These are phyloP conservation scores for Syncephalastrum racemosum DNA, from an alignment of 371 early-diverging fungal genomes.

Conservation along the genomic window DNA sequence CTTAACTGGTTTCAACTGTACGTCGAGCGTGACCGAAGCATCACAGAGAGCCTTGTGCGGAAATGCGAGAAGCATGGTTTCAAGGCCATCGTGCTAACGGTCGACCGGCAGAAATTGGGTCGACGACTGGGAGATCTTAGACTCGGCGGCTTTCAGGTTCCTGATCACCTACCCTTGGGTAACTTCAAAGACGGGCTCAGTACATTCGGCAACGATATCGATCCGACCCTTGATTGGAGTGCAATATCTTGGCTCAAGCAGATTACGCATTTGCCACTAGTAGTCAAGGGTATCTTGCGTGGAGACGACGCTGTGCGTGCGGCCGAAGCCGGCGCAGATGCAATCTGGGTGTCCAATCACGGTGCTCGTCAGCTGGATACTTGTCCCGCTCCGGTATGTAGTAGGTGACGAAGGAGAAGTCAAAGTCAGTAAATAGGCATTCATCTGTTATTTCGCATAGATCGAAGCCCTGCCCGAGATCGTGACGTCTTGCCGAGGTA, in stretches of 20 bases:
- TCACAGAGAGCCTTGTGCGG: constrained; percentile 36
- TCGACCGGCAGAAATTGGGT: constrained; percentile 74
- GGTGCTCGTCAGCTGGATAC: constrained; percentile 80
- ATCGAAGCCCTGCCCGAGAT: constrained; percentile 66
- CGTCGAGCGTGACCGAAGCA: constrained; percentile 59
- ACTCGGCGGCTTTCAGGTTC: background rate
- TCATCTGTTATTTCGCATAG: constrained; percentile 7
- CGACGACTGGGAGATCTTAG: constrained; percentile 52
- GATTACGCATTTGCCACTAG: constrained; percentile 63
- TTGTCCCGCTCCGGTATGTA: constrained; percentile 44
- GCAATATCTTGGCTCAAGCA: constrained; percentile 66
- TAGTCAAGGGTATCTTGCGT: constrained; percentile 72
- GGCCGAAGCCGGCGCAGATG: constrained; percentile 55
- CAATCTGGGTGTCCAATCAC: constrained; percentile 78
- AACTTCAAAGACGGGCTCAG: constrained; percentile 6
- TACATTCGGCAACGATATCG: constrained; percentile 22
- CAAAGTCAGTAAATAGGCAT: background rate
- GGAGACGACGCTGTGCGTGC: constrained; percentile 73
- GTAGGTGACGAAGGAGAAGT: background rate
- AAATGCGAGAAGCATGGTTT: constrained; percentile 35
- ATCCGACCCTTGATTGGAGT: constrained; percentile 58
- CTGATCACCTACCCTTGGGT: constrained; percentile 9
- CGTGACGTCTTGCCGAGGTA: constrained; percentile 48
- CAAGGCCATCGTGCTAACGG: constrained; percentile 71
- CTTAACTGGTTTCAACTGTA: constrained; percentile 79